Percentiles rank a stretch among this genome's conserved stretches.
Evolutionary conservation across 176 grass and related monocot genomes (phyloP).

Genomic region (Eremochloa ophiuroides): DNA sequence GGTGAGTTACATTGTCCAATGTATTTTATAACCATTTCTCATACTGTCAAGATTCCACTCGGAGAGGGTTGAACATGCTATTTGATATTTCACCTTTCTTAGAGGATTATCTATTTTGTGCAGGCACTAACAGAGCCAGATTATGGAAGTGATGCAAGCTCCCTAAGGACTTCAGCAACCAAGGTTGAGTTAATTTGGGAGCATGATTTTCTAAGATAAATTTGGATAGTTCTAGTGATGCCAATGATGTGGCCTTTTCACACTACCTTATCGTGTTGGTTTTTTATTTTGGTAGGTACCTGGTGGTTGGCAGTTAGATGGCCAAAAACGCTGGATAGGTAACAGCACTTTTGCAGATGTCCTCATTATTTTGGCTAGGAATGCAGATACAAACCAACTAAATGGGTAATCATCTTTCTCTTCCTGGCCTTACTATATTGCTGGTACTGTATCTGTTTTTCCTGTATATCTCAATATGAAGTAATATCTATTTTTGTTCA

Average conservation of each 20-base stretch:
- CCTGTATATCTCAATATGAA: neutral
- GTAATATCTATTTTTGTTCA: neutral
- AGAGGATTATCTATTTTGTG: neutral
- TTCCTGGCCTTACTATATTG: neutral
- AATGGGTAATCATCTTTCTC: slow-evolving; percentile 62
- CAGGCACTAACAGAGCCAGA: slow-evolving; percentile 93
- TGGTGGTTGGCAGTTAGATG: slow-evolving; percentile 88
- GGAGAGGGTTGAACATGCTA: neutral
- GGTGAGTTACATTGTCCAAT: slow-evolving; percentile 50
- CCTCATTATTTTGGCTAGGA: slow-evolving; percentile 79
- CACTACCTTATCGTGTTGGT: slow-evolving; percentile 10
- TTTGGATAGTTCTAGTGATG: neutral
- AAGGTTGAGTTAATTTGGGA: slow-evolving; percentile 53
- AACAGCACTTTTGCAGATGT: slow-evolving; percentile 96
- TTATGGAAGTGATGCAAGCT: slow-evolving; percentile 93
- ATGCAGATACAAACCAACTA: slow-evolving; percentile 80
- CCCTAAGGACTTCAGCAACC: slow-evolving; percentile 61
- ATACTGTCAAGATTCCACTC: neutral
- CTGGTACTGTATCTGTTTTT: neutral
- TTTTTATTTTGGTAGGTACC: slow-evolving; percentile 55
- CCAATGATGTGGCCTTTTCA: neutral
- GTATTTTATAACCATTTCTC: neutral
- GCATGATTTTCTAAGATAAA: neutral
- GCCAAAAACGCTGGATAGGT: slow-evolving; percentile 97
- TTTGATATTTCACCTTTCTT: neutral